Percentiles rank a stretch among this genome's conserved stretches.
phyloP scores from a whole-genome alignment of 306 rosid genomes.

The Sicyos edulis region DNA sequence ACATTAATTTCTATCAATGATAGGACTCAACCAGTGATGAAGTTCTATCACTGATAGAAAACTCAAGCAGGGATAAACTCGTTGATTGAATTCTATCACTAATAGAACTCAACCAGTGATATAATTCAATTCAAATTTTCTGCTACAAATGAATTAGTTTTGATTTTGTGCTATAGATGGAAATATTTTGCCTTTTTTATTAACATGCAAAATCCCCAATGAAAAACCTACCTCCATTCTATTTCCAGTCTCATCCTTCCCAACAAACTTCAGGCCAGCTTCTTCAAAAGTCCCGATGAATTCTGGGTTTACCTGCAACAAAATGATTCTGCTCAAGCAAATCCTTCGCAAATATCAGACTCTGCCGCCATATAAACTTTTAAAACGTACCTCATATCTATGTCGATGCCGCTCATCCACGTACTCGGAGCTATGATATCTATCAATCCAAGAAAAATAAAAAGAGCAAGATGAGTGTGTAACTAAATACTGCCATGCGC shows the following conservation, averaged over 20 bases:
- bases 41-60: no score
- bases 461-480: background rate
- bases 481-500: background rate
- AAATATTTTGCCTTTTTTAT: no score
- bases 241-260: constrained; percentile 88
- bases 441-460: constrained; percentile 28
- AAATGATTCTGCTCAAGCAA: background rate
- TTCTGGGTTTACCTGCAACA: constrained; percentile 81
- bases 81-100: no score
- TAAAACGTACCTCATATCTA: constrained; percentile 77
- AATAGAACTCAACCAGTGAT: no score
- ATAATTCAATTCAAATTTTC: no score
- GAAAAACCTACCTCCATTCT: constrained; percentile 79
- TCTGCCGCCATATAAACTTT: constrained; percentile 19
- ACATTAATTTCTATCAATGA: no score
- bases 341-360: background rate
- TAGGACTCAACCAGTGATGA: no score
- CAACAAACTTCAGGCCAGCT: constrained; percentile 85
- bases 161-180: no score
- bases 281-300: constrained; percentile 62
- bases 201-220: no score
- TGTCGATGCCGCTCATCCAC: constrained; percentile 96
- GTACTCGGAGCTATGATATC: constrained; percentile 69
- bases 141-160: no score
- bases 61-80: no score